Base-by-base conservation (phyloP, 1,139 yeast species). In the Pneumocystis sp. region DNA sequence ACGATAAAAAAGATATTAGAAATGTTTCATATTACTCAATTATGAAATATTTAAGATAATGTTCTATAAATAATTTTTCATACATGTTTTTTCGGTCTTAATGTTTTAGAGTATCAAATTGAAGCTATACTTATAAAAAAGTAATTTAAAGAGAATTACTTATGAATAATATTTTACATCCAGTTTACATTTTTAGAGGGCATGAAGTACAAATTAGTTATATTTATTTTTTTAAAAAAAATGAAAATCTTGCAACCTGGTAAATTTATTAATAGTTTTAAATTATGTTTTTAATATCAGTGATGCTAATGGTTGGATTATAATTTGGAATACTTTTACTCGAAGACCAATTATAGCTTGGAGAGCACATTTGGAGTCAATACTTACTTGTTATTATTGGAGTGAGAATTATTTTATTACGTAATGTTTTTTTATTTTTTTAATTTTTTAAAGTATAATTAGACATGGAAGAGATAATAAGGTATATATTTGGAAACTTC, bases 401-500 rank as follows among this genome's bases (percentile, higher is more conserved):
- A 40, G 7, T 59, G 42, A 59, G n/a, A 40, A 19, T 8, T 37
- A 40, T 35, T 37, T 59, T 59, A 59, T 59, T 59, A 37, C 61
- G 61, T 59, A 59, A 37, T 7, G 21, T 44, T 44, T 44, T 44
- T 19, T 19, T 44, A 31, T 31, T 31, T 44, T 44, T 12, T 25
- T 40, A 19, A 59, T 1, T 35, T 59, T 37, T 59, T 59, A 7
- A 59, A 59, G 19, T 3, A 37, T 59, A 59, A 25, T 59, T 40
- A 59, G 61, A 6, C 61, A 59, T 59, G 61, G 61, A 37, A 37
- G 61, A 59, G 61, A 59, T 40, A 37, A 59, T 25, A 59, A 59
- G 25, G n/a, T 59, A 59, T 59, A 37, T 59, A 34, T 59, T n/a
- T 59, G 61, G 61, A 25, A 59, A 21, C 25, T 59, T 59, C 29